These are phyloP conservation scores for Nemania sp. DNA, from an alignment of 2,329 filamentous ascomycete genomes.

Conservation along the genomic window DNA sequence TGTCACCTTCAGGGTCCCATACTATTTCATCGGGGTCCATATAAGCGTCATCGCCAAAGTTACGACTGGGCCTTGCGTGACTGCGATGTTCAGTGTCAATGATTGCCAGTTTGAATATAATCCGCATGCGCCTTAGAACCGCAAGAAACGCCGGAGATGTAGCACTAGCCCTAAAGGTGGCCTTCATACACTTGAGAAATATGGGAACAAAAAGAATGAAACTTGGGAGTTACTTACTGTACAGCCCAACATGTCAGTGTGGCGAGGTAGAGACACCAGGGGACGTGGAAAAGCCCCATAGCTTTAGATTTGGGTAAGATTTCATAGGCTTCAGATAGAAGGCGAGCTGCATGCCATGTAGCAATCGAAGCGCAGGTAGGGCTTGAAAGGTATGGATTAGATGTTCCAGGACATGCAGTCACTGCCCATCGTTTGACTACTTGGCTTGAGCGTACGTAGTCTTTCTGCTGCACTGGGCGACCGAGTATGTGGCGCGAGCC, in stretches of 20 bases:
- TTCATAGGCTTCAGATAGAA: conserved; percentile 63
- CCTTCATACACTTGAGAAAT: background rate
- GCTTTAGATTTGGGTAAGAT: conserved; percentile 64
- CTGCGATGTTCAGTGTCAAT: background rate
- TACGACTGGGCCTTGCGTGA: conserved; percentile 51
- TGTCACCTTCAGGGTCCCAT: conserved; percentile 63
- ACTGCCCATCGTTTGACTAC: conserved; percentile 64
- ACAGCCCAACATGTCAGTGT: conserved; percentile 70
- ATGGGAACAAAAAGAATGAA: background rate
- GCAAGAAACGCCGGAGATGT: no score
- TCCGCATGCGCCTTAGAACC: no score
- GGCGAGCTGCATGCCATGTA: conserved; percentile 65
- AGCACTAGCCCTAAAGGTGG: background rate
- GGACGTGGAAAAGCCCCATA: conserved; percentile 69
- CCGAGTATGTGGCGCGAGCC: conserved; percentile 70
- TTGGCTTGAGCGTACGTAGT: conserved; percentile 63
- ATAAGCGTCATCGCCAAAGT: conserved; percentile 49
- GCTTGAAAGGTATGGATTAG: conserved; percentile 36
- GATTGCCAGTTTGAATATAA: background rate
- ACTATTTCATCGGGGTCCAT: conserved; percentile 61
- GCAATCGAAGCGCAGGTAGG: conserved; percentile 55
- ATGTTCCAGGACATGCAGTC: conserved; percentile 25
- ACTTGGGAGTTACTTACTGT: conserved; percentile 49
- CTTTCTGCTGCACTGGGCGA: conserved; percentile 61
- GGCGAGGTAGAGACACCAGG: conserved; percentile 71